Percentiles rank a stretch among this genome's conserved stretches.
These are phyloP conservation scores for Sphaerulina musiva DNA, from an alignment of 2,329 filamentous ascomycete genomes.

Conservation along the genomic window DNA sequence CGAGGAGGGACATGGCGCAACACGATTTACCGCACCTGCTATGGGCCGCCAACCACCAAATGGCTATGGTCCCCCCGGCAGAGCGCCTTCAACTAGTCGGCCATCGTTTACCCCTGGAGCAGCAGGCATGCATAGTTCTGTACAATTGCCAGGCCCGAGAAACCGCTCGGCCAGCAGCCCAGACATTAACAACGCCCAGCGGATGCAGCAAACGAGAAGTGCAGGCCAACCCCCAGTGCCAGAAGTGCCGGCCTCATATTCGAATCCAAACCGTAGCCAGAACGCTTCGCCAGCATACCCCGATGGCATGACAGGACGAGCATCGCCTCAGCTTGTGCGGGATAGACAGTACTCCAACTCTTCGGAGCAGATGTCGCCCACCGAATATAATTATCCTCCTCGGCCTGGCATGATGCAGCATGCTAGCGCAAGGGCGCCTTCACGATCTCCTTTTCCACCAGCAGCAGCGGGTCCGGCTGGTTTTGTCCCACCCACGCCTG, in stretches of 20 bases:
- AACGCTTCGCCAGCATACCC: slow-evolving; percentile 65
- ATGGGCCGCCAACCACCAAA: slow-evolving; percentile 70
- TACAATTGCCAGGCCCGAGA: slow-evolving; percentile 49
- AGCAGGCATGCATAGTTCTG: slow-evolving; percentile 49
- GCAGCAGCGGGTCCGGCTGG: slow-evolving; percentile 15
- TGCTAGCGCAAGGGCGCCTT: slow-evolving; percentile 35
- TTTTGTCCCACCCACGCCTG: slow-evolving; percentile 12
- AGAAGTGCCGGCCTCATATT: slow-evolving; percentile 29
- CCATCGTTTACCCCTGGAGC: slow-evolving; percentile 11
- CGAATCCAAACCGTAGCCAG: slow-evolving; percentile 60
- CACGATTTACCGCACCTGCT: slow-evolving; percentile 78
- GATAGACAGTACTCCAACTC: slow-evolving; percentile 42
- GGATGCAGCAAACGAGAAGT: slow-evolving; percentile 50
- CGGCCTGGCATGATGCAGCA: slow-evolving; percentile 20
- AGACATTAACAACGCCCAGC: slow-evolving; percentile 69
- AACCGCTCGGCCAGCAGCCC: slow-evolving; percentile 90
- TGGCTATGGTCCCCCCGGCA: slow-evolving; percentile 52
- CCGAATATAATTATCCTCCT: slow-evolving; percentile 16
- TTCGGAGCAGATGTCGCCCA: slow-evolving; percentile 21
- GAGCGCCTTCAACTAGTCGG: slow-evolving; percentile 47
- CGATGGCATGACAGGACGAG: slow-evolving; percentile 56
- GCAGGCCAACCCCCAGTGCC: slow-evolving; percentile 43
- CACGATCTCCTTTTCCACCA: slow-evolving; percentile 19
- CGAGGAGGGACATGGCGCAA: slow-evolving; percentile 58
- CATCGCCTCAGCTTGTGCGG: slow-evolving; percentile 61